Conservation (phyloP, 1,139 yeast species). For the Pichia sp. region DNA sequence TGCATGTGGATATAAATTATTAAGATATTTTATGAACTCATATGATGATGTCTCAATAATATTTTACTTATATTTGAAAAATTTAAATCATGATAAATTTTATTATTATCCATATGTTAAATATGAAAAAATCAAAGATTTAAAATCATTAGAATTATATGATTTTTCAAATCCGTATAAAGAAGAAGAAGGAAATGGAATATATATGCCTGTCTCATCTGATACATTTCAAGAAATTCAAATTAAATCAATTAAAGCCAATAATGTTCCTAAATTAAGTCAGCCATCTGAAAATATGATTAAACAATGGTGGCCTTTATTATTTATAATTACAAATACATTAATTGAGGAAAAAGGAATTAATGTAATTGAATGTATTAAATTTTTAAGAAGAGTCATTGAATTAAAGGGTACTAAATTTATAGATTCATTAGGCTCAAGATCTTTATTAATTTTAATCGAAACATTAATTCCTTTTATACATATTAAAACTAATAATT, state of each 20-base stretch:
- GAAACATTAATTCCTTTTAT: slow-evolving; percentile 31
- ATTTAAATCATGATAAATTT: slow-evolving; percentile 7
- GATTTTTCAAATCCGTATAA: slow-evolving; percentile 5
- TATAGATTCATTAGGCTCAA: slow-evolving; percentile 59
- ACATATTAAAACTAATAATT: slow-evolving; percentile 1
- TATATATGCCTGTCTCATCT: not conserved
- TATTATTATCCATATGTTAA: slow-evolving; percentile 7
- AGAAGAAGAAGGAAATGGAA: not conserved
- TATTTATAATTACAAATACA: slow-evolving; percentile 1
- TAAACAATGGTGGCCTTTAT: slow-evolving; percentile 8
- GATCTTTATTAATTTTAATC: slow-evolving; percentile 66
- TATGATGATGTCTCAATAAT: slow-evolving; percentile 7
- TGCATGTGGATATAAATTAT: slow-evolving; percentile 12
- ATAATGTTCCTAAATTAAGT: not conserved
- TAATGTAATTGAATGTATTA: slow-evolving; percentile 77
- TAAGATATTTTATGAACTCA: slow-evolving; percentile 4
- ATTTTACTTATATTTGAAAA: slow-evolving; percentile 8
- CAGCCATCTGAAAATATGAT: not conserved
- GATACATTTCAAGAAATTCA: not conserved
- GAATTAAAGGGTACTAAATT: slow-evolving; percentile 53
- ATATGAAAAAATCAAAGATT: too few relatives aligned
- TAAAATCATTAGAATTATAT: too few relatives aligned
- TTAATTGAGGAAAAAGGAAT: slow-evolving; percentile 31
- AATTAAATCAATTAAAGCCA: not conserved
- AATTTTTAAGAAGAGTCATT: slow-evolving; percentile 57